Conservation (phyloP, 2,329 filamentous ascomycete species). For the Colletotrichum ledebouriae region DNA sequence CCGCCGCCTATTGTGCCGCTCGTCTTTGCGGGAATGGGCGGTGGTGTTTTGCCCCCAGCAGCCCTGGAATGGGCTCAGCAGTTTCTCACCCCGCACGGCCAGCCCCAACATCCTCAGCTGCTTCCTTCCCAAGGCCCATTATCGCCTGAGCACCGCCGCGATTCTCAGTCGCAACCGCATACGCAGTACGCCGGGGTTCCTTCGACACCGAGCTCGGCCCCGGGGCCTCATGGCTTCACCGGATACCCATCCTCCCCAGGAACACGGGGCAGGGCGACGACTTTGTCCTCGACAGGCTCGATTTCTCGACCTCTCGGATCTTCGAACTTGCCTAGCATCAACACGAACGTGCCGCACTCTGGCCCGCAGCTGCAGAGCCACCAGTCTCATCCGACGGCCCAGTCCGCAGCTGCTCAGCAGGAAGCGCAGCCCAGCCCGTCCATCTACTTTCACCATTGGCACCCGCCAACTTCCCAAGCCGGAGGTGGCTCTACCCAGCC, state of each 20-base stretch:
- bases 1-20: constrained; percentile 81
- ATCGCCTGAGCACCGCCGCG: constrained; percentile 69
- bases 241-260: constrained; percentile 63
- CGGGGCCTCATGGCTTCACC: constrained; percentile 56
- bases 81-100: constrained; percentile 66
- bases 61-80: constrained; percentile 79
- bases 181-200: constrained; percentile 59
- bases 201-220: constrained; percentile 58
- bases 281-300: constrained; percentile 56
- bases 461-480: constrained; percentile 79
- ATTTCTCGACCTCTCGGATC: constrained; percentile 54
- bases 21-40: constrained; percentile 80
- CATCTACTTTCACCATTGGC: constrained; percentile 95
- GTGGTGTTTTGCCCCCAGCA: constrained; percentile 70
- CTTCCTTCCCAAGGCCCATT: constrained; percentile 63
- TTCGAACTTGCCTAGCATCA: constrained; percentile 58
- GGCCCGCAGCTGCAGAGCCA: constrained; percentile 56
- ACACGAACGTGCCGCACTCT: constrained; percentile 59
- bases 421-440: constrained; percentile 77
- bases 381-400: constrained; percentile 62
- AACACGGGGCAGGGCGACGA: constrained; percentile 64
- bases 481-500: constrained; percentile 74
- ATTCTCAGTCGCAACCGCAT: constrained; percentile 61
- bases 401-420: constrained; percentile 69
- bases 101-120: constrained; percentile 64